Base-by-base conservation (phyloP, 495 filamentous ascomycete species). In the Penicillium odoratum region DNA sequence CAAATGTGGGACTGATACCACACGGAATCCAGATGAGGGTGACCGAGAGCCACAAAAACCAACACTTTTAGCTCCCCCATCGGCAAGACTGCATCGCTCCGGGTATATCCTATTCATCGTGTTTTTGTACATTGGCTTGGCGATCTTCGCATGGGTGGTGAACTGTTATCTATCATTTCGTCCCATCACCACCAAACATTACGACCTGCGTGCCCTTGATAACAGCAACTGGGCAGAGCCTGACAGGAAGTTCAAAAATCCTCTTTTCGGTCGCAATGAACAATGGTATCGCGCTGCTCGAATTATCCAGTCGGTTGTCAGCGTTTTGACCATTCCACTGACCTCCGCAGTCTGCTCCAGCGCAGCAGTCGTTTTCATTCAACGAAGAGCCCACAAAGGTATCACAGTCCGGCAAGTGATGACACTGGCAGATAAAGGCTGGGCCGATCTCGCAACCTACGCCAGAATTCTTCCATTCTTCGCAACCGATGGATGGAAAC, bases 301-400 rank as follows among this genome's bases (percentile, higher is more conserved):
- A 34, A 62, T 66, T 3, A 34, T 67, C 11, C 64, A 65, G 18
- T 56, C 64, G 0, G 61, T 72, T 34, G 50, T 60, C 0, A 47
- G 40, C 11, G 59, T 68, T 1, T 28, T 71, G n/a, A 63, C 58
- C 4, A 61, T 74, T 21, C 71, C 71, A 4, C 48, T 70, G 51
- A 65, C 67, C 0, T 68, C 69, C 3, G 56, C 64, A 3, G 59
- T 72, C 21, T 70, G 67, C 55, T 61, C 69, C 2, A 61, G 58
- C 29, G 65, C 68, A 3, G 67, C 63, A 5, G 68, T 67, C 3
- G 49, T 66, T 29, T 74, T 59, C 29, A 31, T 66, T 15, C 71
- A 72, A 57, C 31, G 46, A 11, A 56, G 58, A 47, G n/a, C n/a
- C n/a, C n/a, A n/a, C n/a, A 21, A 29, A 7, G 6, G 33, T 6